Conservation (phyloP, 129 eudicot genomes). For the Arctium minus region DNA sequence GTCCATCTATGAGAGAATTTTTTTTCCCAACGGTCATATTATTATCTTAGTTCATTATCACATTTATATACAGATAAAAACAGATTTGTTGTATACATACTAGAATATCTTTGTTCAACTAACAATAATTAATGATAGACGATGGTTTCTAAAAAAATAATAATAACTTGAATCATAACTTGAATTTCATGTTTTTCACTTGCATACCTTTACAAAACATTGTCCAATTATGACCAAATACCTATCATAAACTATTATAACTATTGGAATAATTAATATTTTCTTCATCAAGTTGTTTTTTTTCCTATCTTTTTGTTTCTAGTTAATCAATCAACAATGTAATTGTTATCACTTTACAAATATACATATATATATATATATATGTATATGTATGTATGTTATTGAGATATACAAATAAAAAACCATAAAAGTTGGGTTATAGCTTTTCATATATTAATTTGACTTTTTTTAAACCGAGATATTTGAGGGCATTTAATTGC, state of each 20-base stretch:
- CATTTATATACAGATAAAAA: not conserved
- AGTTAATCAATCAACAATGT: not conserved
- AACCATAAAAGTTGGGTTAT: not conserved
- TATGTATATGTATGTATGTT: not conserved
- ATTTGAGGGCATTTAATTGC: not conserved
- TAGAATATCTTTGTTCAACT: not conserved
- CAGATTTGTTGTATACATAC: not conserved
- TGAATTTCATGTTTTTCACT: not conserved
- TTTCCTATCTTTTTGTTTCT: not conserved
- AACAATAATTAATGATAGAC: not conserved
- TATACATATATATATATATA: not conserved
- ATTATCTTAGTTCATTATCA: not conserved
- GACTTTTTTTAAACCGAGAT: not conserved
- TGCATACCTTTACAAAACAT: not conserved
- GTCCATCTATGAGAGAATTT: not conserved
- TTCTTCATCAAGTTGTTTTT: not conserved
- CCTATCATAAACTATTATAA: not conserved
- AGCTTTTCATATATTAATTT: not conserved
- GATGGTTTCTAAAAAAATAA: not conserved
- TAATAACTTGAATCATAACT: not conserved
- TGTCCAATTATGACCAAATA: not conserved
- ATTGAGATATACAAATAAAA: not conserved
- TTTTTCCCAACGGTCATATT: not conserved
- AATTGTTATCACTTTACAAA: not conserved
- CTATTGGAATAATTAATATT: not conserved